Evolutionary conservation across 192 early-diverging fungal species (phyloP), one percentile per base, ranked within the genome.

Genomic region (Entophlyctis luteolus): DNA sequence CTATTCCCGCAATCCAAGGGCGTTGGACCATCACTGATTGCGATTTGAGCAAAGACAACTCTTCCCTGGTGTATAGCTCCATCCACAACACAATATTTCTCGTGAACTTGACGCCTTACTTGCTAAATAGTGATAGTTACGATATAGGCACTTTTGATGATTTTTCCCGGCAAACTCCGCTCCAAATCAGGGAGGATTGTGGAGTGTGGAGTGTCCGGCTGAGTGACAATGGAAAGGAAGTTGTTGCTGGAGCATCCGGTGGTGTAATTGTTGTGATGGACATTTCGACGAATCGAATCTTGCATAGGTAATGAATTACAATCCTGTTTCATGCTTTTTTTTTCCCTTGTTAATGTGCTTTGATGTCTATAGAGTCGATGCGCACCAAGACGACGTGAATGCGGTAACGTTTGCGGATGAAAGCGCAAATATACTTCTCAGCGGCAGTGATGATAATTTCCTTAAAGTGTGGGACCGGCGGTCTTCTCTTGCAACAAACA

Each of bases 361-460:
- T 54, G 16, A 0, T 54, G 2, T 14, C 14, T 12, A 62, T 12
- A 42, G 62, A 48, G 62, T 63, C 10, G 12, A 59, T 0, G 86
- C 79, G 1, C 89, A 90, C 68, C 12, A n/a, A 0, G 80, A 87
- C 55, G 86, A 90, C 67, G 87, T 90, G 4, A 90, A 90, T 66
- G 80, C 87, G 28, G 74, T 71, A 4, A 57, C 46, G 32, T 76
- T 74, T 70, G 73, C 59, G 5, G 77, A 79, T 16, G 12, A 20
- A 3, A 69, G 66, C 10, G 77, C 83, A 1, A 80, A 90, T 46
- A 73, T 90, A 22, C 63, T 90, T 2, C 75, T 82, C 27, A 84
- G 81, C 32, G 89, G 84, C 4, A 76, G 74, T 28, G 89, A 90
- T 57, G 89, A 89, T 62, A 38, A 59, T 56, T 55, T 63, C 6